phyloP scores from a whole-genome alignment of 129 eudicot genomes.

The Chrysanthemum lavandulifolium region DNA sequence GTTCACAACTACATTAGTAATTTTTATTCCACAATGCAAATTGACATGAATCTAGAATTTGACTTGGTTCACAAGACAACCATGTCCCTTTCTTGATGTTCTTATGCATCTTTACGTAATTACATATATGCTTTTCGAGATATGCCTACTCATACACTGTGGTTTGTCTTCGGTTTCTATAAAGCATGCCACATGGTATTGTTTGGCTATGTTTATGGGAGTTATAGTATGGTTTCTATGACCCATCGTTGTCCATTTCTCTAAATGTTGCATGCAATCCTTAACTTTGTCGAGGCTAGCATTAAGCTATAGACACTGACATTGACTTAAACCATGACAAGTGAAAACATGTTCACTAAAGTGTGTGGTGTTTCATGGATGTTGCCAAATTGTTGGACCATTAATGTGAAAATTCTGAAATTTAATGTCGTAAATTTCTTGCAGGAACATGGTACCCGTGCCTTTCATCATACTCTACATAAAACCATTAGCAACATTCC shows the following conservation, averaged over 20 bases:
- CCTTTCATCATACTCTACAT: slow-evolving; percentile 82
- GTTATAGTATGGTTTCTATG: no score
- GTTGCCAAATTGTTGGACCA: no score
- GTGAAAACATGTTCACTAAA: no score
- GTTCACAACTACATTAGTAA: no score
- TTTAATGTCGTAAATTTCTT: not conserved
- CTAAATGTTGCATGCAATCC: no score
- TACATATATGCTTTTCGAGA: not conserved
- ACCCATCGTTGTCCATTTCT: no score
- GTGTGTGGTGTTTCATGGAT: no score
- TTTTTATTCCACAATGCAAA: no score
- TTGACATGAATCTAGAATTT: not conserved
- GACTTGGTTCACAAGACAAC: not conserved
- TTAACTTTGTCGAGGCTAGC: no score
- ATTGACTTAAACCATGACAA: no score
- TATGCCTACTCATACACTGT: not conserved
- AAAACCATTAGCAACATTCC: slow-evolving; percentile 67
- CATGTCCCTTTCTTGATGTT: not conserved
- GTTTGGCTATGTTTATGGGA: not conserved
- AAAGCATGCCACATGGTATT: not conserved
- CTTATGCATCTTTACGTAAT: not conserved
- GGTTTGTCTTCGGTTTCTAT: not conserved
- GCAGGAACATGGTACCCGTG: slow-evolving; percentile 94
- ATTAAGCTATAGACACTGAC: no score
- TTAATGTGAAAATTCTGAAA: not conserved